phyloP scores from a whole-genome alignment of 164 flowering plant species.

The Nymphaea thermarum region DNA sequence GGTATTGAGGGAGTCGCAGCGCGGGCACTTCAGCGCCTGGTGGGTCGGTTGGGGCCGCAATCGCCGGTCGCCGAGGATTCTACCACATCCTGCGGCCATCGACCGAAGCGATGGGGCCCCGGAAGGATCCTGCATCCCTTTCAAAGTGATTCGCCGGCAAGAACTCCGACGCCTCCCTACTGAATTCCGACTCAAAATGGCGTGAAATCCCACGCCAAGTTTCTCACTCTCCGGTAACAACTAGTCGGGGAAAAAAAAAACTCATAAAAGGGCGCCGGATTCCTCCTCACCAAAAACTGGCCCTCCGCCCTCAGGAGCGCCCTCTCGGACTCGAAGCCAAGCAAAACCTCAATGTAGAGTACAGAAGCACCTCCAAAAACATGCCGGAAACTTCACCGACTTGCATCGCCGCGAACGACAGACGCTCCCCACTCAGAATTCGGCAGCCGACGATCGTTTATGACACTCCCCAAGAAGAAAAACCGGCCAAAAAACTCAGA shows the following conservation, averaged over 20 bases:
- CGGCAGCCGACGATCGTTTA: too few relatives aligned
- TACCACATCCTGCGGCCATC: neutral
- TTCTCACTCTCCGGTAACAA: neutral
- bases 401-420: too few relatives aligned
- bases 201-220: neutral
- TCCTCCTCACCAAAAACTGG: neutral
- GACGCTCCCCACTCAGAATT: too few relatives aligned
- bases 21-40: neutral
- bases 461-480: too few relatives aligned
- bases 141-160: neutral
- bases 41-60: neutral
- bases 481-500: too few relatives aligned
- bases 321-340: too few relatives aligned
- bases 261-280: neutral
- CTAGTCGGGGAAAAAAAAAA: neutral
- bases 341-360: neutral
- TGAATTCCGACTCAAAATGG: neutral
- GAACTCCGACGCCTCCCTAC: neutral
- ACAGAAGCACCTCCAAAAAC: neutral
- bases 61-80: slow-evolving; percentile 1
- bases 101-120: neutral
- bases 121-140: neutral
- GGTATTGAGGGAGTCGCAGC: slow-evolving; percentile 61
- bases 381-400: neutral
- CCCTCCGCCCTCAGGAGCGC: too few relatives aligned